Evolutionary conservation across 768 basidiomycete genomes (phyloP).

Genomic region (Boletus coccyginus): DNA sequence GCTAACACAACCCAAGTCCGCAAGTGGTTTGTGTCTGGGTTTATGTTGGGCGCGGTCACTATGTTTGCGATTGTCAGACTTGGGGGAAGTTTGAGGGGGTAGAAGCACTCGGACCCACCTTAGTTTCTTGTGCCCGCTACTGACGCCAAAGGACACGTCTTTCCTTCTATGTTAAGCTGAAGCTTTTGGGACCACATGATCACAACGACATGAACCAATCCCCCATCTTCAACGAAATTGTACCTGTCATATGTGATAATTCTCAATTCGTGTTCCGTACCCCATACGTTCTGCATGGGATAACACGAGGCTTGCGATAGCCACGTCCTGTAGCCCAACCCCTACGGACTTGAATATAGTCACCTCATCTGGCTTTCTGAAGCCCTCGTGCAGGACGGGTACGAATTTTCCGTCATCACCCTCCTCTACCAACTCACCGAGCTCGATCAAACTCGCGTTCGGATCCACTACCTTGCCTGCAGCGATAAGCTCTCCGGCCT

Average conservation of each 20-base stretch:
- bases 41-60: constrained; percentile 15
- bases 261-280: constrained; percentile 47
- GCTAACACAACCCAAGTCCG: neutral
- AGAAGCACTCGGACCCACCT: neutral
- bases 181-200: too few relatives aligned
- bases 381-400: constrained; percentile 10
- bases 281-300: constrained; percentile 53
- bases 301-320: constrained; percentile 70
- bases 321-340: constrained; percentile 83
- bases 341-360: constrained; percentile 91
- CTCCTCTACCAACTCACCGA: constrained; percentile 57
- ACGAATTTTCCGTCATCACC: constrained; percentile 4
- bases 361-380: constrained; percentile 42
- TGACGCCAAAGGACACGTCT: neutral
- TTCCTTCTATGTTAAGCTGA: neutral
- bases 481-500: constrained; percentile 81
- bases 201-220: neutral
- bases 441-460: constrained; percentile 50
- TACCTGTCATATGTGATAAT: constrained; percentile 39
- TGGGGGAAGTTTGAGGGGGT: neutral
- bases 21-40: constrained; percentile 19
- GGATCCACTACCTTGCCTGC: constrained; percentile 39
- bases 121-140: neutral
- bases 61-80: constrained; percentile 6
- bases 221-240: neutral